These are phyloP conservation scores for Saitozyma podzolica DNA, from an alignment of 768 basidiomycete species.

Conservation along the genomic window DNA sequence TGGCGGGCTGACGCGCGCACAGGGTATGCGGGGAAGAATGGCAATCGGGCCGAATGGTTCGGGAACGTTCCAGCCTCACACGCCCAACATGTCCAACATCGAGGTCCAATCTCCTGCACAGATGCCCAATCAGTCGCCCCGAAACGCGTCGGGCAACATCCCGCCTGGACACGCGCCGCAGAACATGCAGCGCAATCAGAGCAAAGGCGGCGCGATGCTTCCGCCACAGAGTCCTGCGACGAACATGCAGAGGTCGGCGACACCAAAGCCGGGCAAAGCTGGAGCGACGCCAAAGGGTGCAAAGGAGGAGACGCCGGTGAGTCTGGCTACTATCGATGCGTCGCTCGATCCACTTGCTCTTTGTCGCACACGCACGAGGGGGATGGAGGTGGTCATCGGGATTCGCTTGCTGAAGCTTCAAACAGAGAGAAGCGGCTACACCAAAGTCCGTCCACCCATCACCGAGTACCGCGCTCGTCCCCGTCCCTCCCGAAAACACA, in stretches of 20 bases:
- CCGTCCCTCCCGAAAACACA: constrained; percentile 16
- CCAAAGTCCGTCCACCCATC: constrained; percentile 42
- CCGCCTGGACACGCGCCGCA: constrained; percentile 3
- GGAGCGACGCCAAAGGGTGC: constrained; percentile 21
- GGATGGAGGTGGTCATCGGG: not conserved
- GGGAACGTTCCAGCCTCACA: constrained; percentile 31
- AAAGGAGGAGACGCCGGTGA: constrained; percentile 13
- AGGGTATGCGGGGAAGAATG: constrained; percentile 16
- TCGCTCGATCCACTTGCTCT: not conserved
- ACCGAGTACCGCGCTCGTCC: constrained; percentile 21
- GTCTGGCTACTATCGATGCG: not conserved
- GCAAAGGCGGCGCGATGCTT: constrained; percentile 42
- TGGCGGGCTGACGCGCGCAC: no score
- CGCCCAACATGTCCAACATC: constrained; percentile 31
- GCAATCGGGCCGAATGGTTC: constrained; percentile 26
- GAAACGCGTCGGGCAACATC: constrained; percentile 14
- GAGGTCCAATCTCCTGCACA: constrained; percentile 42
- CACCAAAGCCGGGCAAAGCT: constrained; percentile 30
- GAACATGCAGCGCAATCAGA: constrained; percentile 34
- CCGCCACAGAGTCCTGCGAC: constrained; percentile 43
- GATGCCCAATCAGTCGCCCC: constrained; percentile 20
- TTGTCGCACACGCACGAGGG: not conserved
- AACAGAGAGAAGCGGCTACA: constrained; percentile 31
- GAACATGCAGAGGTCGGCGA: constrained; percentile 15
- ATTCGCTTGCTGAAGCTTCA: constrained; percentile 1